Percentiles rank a stretch among this genome's conserved stretches.
These are phyloP conservation scores for Rauvolfia tetraphylla DNA, from an alignment of 257 asterid species.

Conservation along the genomic window DNA sequence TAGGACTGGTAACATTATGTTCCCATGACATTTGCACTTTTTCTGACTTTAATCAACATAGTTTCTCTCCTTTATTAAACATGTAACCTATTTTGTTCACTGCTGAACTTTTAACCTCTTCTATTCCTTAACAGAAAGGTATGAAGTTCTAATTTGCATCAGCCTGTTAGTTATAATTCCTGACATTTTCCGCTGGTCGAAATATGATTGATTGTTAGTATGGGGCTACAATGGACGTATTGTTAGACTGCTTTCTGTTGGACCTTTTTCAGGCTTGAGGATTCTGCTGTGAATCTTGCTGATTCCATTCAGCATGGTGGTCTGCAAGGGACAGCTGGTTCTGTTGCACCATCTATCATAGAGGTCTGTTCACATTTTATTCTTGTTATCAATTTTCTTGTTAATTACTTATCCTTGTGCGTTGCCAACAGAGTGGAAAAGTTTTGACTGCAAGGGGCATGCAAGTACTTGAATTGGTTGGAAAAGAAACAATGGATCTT, in stretches of 20 bases:
- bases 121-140: neutral
- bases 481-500: conserved; percentile 96
- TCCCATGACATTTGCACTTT: neutral
- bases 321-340: conserved; percentile 48
- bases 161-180: neutral
- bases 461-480: conserved; percentile 91
- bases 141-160: neutral
- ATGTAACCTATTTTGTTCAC: neutral
- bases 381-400: conserved; percentile 12
- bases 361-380: conserved; percentile 49
- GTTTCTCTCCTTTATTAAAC: neutral
- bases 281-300: conserved; percentile 64
- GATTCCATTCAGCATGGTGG: conserved; percentile 77
- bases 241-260: conserved; percentile 1
- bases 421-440: conserved; percentile 66
- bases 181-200: neutral
- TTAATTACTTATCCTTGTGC: conserved; percentile 16
- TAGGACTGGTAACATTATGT: neutral
- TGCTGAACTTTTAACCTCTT: neutral
- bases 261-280: conserved; percentile 62
- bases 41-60: neutral
- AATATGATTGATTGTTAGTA: neutral
- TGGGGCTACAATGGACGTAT: neutral
- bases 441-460: conserved; percentile 84
- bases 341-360: conserved; percentile 71